Conservation (phyloP, 208 protist genomes). For the Leishmania major region DNA sequence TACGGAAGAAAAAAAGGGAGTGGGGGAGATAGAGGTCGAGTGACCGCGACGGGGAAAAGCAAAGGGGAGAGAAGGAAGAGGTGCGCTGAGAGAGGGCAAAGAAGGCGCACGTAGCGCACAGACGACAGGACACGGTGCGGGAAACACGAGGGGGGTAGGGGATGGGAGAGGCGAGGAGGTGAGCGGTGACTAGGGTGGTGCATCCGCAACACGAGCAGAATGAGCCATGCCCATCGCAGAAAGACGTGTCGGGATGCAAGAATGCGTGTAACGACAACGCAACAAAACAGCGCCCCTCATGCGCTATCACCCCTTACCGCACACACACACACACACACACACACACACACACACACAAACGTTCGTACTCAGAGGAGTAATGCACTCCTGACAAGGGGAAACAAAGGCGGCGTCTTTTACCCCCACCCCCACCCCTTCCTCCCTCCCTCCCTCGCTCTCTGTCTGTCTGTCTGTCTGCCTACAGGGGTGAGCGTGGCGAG, state of each 20-base stretch:
- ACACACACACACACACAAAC: background rate
- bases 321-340: too few relatives aligned
- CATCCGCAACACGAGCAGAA: background rate
- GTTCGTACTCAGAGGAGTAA: background rate
- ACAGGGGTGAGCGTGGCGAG: background rate
- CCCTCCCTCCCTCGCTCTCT: background rate
- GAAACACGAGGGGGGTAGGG: background rate
- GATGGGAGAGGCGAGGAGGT: background rate
- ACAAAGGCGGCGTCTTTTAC: too few relatives aligned
- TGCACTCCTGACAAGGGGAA: background rate
- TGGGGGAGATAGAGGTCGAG: background rate
- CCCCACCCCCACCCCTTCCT: too few relatives aligned
- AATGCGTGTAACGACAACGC: background rate
- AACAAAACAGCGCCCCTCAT: background rate
- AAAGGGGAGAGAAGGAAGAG: too few relatives aligned
- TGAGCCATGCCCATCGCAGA: background rate
- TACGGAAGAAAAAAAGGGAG: background rate
- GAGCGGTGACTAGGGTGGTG: background rate
- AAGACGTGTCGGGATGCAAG: background rate
- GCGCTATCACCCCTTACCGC: too few relatives aligned
- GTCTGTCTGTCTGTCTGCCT: background rate
- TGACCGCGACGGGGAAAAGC: background rate
- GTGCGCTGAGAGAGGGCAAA: background rate
- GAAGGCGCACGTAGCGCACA: background rate
- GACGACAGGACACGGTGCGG: background rate